Evolutionary conservation across 345 rosid species (phyloP).

Genomic region (Adansonia digitata): DNA sequence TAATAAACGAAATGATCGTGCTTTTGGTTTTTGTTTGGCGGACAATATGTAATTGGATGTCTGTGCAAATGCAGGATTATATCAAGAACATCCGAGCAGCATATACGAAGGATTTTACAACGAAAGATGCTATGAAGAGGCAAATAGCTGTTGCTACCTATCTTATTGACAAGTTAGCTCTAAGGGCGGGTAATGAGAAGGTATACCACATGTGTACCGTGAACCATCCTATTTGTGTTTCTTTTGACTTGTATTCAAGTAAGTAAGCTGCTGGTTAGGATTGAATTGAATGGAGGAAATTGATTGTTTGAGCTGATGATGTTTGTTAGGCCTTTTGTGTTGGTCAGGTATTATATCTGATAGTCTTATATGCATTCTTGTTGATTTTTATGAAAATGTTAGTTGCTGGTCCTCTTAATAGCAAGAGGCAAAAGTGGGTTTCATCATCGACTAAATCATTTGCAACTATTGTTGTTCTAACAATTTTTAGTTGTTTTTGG

Average conservation of each 20-base stretch:
- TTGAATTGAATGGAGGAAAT: no score
- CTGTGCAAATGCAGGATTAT: constrained; percentile 50
- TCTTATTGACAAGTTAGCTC: constrained; percentile 96
- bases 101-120: constrained; percentile 76
- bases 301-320: background rate
- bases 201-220: constrained; percentile 33
- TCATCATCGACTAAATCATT: background rate
- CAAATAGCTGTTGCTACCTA: constrained; percentile 99
- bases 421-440: background rate
- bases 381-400: background rate
- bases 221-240: background rate
- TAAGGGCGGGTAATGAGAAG: constrained; percentile 99
- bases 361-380: background rate
- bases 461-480: background rate
- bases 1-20: constrained; percentile 19
- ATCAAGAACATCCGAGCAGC: constrained; percentile 75
- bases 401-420: background rate
- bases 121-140: constrained; percentile 55
- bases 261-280: background rate
- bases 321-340: background rate
- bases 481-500: background rate
- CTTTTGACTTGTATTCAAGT: background rate
- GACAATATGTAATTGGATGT: background rate
- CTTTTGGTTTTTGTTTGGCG: background rate
- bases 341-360: background rate